A percentile compares a stretch with the other conserved stretches of the same genome.
phyloP scores from a whole-genome alignment of 176 grass and related monocot species.

The Aegilops umbellulata region DNA sequence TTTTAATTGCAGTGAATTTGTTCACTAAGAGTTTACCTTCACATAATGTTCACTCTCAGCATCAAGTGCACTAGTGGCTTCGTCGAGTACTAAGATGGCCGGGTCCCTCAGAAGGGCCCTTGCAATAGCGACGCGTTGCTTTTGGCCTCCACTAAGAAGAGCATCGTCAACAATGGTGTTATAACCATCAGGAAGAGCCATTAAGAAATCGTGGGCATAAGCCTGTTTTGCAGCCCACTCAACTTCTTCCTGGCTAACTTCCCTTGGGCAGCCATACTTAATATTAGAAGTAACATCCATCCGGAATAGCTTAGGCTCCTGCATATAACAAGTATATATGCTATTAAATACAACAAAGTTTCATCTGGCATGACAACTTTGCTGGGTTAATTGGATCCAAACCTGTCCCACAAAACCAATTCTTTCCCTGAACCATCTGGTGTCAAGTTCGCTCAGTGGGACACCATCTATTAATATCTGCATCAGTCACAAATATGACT shows the following conservation, averaged over 20 bases:
- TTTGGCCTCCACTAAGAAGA: constrained; percentile 98
- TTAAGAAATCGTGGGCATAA: constrained; percentile 86
- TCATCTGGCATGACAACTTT: not conserved
- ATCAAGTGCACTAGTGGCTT: constrained; percentile 93
- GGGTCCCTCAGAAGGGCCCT: constrained; percentile 92
- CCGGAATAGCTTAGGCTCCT: constrained; percentile 92
- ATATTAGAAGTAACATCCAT: constrained; percentile 93
- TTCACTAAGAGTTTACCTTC: constrained; percentile 53
- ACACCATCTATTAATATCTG: constrained; percentile 85
- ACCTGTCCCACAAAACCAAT: constrained; percentile 98
- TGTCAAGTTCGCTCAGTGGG: constrained; percentile 65
- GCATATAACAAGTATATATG: constrained; percentile 19
- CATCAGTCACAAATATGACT: constrained; percentile 20
- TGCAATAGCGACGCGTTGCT: constrained; percentile 93
- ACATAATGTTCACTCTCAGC: constrained; percentile 96
- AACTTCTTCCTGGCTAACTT: constrained; percentile 81
- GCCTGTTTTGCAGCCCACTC: constrained; percentile 88
- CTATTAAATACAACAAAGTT: constrained; percentile 13
- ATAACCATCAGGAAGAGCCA: constrained; percentile 75
- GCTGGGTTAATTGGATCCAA: constrained; percentile 28
- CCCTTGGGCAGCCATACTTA: constrained; percentile 79
- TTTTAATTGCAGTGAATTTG: not conserved
- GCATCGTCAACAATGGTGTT: constrained; percentile 70
- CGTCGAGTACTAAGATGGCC: constrained; percentile 88
- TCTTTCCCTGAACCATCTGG: constrained; percentile 93